A percentile compares a stretch with the other conserved stretches of the same genome.
phyloP scores from a whole-genome alignment of 108 stramenopile genomes.

The Heterococcus sp. region DNA sequence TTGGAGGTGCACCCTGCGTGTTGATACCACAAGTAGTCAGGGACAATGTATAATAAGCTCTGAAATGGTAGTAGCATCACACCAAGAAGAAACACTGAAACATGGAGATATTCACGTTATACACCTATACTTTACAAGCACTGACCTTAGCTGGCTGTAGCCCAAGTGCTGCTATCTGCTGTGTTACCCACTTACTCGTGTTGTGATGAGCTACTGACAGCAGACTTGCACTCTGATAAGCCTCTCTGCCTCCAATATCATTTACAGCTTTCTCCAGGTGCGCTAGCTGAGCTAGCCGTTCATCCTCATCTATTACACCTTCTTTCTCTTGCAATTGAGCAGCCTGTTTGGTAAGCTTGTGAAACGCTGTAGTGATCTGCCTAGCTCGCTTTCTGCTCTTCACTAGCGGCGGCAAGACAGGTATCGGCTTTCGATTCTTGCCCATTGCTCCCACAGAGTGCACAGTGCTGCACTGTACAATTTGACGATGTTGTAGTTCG shows the following conservation, averaged over 20 bases:
- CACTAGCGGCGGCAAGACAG: constrained; percentile 14
- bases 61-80: no score
- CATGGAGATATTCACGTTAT: no score
- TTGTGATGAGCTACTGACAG: constrained; percentile 40
- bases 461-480: no score
- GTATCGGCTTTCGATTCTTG: not conserved
- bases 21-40: no score
- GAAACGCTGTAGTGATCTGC: constrained; percentile 38
- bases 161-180: constrained; percentile 32
- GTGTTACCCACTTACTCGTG: constrained; percentile 47
- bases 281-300: not conserved
- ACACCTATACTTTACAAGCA: no score
- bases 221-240: constrained; percentile 44
- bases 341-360: constrained; percentile 30
- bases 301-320: not conserved
- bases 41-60: no score
- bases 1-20: not conserved
- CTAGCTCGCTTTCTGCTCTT: constrained; percentile 37
- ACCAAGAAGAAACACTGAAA: no score
- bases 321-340: not conserved
- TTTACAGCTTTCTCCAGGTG: constrained; percentile 13
- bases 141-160: constrained; percentile 16
- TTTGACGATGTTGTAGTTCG: no score
- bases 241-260: constrained; percentile 26
- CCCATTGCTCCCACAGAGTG: no score